Percentiles rank a stretch among this genome's conserved stretches.
These are phyloP conservation scores for Cladorrhinum samala DNA, from an alignment of 495 filamentous ascomycete genomes.

Conservation along the genomic window DNA sequence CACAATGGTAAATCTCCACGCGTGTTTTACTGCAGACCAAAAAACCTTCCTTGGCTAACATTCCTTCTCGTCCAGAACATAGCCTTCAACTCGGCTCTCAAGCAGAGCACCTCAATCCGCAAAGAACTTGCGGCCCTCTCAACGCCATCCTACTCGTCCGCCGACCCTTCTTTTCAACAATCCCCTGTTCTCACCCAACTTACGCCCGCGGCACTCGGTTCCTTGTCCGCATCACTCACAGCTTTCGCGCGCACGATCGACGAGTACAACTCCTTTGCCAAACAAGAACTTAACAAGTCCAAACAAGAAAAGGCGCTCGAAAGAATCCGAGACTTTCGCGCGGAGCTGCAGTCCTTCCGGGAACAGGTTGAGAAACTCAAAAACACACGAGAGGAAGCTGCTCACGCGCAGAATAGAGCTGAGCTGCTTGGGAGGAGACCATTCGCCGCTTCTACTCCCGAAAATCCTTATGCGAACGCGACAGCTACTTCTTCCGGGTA, in stretches of 20 bases:
- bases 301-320: constrained; percentile 90
- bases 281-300: constrained; percentile 75
- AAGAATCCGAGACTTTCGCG: constrained; percentile 76
- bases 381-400: constrained; percentile 64
- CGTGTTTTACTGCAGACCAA: not conserved
- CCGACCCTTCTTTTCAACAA: constrained; percentile 26
- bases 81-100: constrained; percentile 91
- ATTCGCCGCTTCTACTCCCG: constrained; percentile 79
- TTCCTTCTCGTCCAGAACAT: constrained; percentile 54
- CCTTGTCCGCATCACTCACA: constrained; percentile 71
- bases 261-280: constrained; percentile 80
- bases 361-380: constrained; percentile 71
- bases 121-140: constrained; percentile 73
- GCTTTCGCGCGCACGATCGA: constrained; percentile 88
- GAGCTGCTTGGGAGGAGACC: constrained; percentile 90
- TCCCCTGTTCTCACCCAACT: constrained; percentile 43
- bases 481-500: constrained; percentile 23
- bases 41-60: not conserved
- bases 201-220: constrained; percentile 36
- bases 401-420: constrained; percentile 63
- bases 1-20: constrained; percentile 5
- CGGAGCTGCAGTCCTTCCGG: constrained; percentile 73
- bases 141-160: constrained; percentile 39
- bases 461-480: constrained; percentile 84
- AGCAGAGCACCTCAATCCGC: constrained; percentile 83